Base-by-base conservation (phyloP, 768 basidiomycete species). In the Suillus variegatus region DNA sequence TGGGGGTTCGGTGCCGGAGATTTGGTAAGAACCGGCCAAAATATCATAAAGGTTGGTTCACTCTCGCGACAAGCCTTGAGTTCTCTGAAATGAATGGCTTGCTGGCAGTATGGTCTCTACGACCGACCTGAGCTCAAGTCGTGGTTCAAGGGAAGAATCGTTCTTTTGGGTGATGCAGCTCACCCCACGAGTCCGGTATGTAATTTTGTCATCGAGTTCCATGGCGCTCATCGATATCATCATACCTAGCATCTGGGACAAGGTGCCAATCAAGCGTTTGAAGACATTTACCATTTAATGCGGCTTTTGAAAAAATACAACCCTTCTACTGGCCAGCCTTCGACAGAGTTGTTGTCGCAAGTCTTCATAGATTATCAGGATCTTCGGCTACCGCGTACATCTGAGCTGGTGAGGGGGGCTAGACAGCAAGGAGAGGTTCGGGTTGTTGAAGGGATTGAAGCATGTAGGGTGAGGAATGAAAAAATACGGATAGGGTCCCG, bases 141-240 rank as follows among this genome's bases (percentile, higher is more conserved):
- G 4, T 83, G 82, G 82, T 77, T 81, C 67, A 74, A 76, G 46
- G 79, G 79, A 32, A 75, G 81, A 14, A 77, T 82, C 13, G 74
- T 81, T 9, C 75, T 84, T 44, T 72, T 82, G 13, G 82, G 82
- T 8, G 82, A 83, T 67, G 82, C 81, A 8, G 82, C 82, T 6
- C 82, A 83, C 67, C 82, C 82, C 5, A 82, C 82, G 6, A 81
- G 78, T 65, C 82, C 82, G 1, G 81, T 82, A 13, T 58, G 81
- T 70, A 2, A 7, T 20, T 35, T 56, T 10, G n/a, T n/a, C 63
- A n/a, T 57, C 13, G 14, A 43, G 49, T 25, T 57, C 16, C 18
- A 38, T 22, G 18, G 41, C n/a, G 16, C 61, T 41, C 25, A 32
- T 36, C 47, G 49, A 13, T 63, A 35, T 7, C 25, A 56, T 63